Conservation (phyloP, 306 rosid genomes). For the Vachellia collinsii region DNA sequence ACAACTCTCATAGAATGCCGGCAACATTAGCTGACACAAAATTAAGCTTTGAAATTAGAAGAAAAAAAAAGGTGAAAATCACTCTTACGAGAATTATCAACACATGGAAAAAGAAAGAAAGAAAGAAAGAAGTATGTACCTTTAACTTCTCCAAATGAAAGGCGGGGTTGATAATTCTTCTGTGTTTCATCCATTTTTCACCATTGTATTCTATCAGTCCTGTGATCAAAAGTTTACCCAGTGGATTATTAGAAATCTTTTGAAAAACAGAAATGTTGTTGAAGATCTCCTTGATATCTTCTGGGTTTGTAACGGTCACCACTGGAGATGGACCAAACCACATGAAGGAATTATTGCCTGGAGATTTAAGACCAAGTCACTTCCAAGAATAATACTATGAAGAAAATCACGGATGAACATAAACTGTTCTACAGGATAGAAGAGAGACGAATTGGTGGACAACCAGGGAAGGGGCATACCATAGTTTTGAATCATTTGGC, state of each 20-base stretch:
- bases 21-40: neutral
- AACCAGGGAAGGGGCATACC: neutral
- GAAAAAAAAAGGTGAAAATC: neutral
- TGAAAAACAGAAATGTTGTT: constrained; percentile 11
- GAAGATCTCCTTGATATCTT: constrained; percentile 38
- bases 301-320: constrained; percentile 46
- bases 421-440: no score
- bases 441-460: no score
- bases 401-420: no score
- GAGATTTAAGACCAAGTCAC: neutral
- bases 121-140: neutral
- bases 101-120: neutral
- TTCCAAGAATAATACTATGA: no score
- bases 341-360: constrained; percentile 50
- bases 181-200: constrained; percentile 55
- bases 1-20: neutral
- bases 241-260: constrained; percentile 27
- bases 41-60: neutral
- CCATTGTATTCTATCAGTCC: constrained; percentile 33
- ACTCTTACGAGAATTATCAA: neutral
- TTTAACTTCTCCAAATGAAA: constrained; percentile 47
- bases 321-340: constrained; percentile 48
- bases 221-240: neutral
- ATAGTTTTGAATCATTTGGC: neutral
- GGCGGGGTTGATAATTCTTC: constrained; percentile 51